These are phyloP conservation scores for Diaporthe batatas DNA, from an alignment of 2,329 filamentous ascomycete genomes.

Conservation along the genomic window DNA sequence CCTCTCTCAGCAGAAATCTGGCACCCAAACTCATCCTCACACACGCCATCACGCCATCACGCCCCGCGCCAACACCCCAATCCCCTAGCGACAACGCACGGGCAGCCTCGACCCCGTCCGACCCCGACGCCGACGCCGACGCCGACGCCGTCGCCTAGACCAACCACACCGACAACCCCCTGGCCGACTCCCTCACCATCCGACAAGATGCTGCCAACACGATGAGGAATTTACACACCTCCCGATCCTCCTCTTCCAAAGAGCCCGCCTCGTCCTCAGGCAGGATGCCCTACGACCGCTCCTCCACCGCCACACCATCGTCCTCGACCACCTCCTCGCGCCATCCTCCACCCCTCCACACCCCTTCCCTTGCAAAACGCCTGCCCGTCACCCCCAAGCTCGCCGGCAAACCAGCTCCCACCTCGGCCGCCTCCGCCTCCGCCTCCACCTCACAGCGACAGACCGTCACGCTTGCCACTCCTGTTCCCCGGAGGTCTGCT, in stretches of 20 bases:
- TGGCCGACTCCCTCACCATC: conserved; percentile 1
- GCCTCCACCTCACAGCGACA: conserved; percentile 52
- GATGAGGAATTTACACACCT: conserved; percentile 45
- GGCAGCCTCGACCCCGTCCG: neutral
- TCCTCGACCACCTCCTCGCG: conserved; percentile 57
- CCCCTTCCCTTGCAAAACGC: conserved; percentile 75
- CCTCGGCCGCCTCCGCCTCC: conserved; percentile 48
- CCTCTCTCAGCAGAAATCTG: conserved; percentile 14
- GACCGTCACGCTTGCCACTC: conserved; percentile 55
- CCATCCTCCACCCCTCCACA: conserved; percentile 66
- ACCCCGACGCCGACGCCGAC: neutral
- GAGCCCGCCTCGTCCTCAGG: conserved; percentile 35
- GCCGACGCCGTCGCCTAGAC: neutral
- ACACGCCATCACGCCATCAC: neutral
- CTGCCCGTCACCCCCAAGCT: conserved; percentile 69
- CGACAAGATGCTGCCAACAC: conserved; percentile 46
- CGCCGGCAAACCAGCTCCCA: conserved; percentile 28
- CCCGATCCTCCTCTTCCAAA: conserved; percentile 41
- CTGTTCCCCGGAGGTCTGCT: conserved; percentile 55
- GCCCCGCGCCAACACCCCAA: neutral
- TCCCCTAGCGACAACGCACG: neutral
- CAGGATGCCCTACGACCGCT: conserved; percentile 42
- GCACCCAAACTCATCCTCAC: conserved; percentile 14
- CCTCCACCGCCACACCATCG: conserved; percentile 59
- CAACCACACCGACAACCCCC: neutral